Base-by-base conservation (phyloP, 768 basidiomycete genomes). In the Pulveroboletus sp. region DNA sequence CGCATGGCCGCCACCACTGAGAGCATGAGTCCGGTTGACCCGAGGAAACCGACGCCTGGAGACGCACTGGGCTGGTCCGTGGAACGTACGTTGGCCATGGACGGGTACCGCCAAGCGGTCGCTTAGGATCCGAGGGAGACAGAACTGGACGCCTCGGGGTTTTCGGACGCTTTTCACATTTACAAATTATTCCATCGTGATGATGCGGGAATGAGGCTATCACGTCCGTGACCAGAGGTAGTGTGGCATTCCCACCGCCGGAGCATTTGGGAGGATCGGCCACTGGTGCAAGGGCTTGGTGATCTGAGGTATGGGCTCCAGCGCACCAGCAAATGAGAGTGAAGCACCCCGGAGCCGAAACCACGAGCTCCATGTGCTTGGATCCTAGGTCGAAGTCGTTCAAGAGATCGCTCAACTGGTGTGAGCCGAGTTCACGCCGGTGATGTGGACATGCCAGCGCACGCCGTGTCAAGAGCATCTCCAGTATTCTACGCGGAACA, bases 1-100 rank as follows among this genome's bases (percentile, higher is more conserved):
- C 21, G 31, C 4, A 13, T 32, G 32, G 32, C 5, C 1, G 32
- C 13, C 32, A 28, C 14, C 13, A 13, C 32, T 33, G 32, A 33
- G 32, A 5, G 10, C 31, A 17, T 30, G 24, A 31, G 41, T 9
- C 38, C 39, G 24, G 37, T 45, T 30, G 11, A 10, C 10, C 46
- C 38, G 40, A 45, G 40, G 46, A 14, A 48, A 41, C 47, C 42
- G 27, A 21, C 21, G 21, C 21, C 21, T 8, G 8, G 2, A 28
- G 27, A 28, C 8, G 8, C 27, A 4, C 27, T 28, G 27, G 27
- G 31, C 30, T 24, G 28, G 36, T 41, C 33, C 45, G 39, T 55
- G 56, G 58, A 58, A 60, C 58, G 8, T 1, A 28, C 27, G 27
- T 6, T 28, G 27, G 27, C 2, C 27, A 28, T 28, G 21, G 21